Percentiles rank a stretch among this genome's conserved stretches.
These are phyloP conservation scores for Cyberlindnera maclurae DNA, from an alignment of 805 yeast genomes.

Conservation along the genomic window DNA sequence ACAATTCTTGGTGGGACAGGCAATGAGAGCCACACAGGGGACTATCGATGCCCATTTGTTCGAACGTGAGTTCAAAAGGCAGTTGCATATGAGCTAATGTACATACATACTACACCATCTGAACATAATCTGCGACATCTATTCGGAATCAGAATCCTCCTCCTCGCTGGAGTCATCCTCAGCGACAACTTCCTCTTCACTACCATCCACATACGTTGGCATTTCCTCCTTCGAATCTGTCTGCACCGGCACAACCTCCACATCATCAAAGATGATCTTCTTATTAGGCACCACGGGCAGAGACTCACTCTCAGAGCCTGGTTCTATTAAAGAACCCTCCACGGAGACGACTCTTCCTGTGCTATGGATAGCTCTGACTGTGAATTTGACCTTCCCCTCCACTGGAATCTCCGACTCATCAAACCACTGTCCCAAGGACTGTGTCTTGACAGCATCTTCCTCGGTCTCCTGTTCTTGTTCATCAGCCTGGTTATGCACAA, in stretches of 20 bases:
- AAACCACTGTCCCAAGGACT: conserved; percentile 72
- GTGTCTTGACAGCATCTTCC: conserved; percentile 18
- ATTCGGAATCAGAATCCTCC: conserved; percentile 20
- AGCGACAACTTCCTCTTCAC: conserved; percentile 22
- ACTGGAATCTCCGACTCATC: conserved; percentile 68
- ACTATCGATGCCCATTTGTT: conserved; percentile 30
- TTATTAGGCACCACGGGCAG: conserved; percentile 43
- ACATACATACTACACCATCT: not conserved
- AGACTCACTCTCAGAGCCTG: conserved; percentile 40
- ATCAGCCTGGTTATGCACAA: conserved; percentile 73
- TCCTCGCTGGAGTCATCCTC: conserved; percentile 24
- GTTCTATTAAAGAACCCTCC: conserved; percentile 65
- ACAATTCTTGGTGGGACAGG: conserved; percentile 77
- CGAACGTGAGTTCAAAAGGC: conserved; percentile 27
- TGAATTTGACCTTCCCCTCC: conserved; percentile 77
- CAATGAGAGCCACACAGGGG: conserved; percentile 77
- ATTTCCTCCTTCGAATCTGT: conserved; percentile 10
- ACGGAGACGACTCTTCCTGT: conserved; percentile 79
- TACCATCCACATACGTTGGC: conserved; percentile 15
- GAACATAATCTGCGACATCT: not conserved
- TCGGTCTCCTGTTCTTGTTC: conserved; percentile 29
- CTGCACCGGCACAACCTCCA: conserved; percentile 24
- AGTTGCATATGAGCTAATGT: conserved; percentile 5
- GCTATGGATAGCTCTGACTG: conserved; percentile 62
- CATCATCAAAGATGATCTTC: conserved; percentile 46